Percentiles rank a stretch among this genome's conserved stretches.
phyloP scores from a whole-genome alignment of 2,329 filamentous ascomycete genomes.

The Alternaria sp. region DNA sequence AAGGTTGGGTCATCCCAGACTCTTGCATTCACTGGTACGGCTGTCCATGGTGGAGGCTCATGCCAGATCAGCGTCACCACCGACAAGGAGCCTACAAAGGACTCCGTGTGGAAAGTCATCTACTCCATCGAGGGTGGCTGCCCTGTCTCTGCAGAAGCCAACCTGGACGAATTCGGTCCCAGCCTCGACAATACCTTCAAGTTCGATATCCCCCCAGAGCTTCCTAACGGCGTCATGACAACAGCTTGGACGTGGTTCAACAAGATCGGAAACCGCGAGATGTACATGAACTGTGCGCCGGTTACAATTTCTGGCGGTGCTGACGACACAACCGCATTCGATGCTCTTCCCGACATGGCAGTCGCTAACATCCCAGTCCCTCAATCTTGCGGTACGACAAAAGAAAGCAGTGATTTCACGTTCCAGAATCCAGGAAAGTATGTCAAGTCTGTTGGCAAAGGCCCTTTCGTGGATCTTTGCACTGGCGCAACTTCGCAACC shows the following conservation, averaged over 20 bases:
- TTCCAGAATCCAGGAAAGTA: constrained; percentile 72
- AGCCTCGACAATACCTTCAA: constrained; percentile 38
- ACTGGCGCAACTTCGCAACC: constrained; percentile 16
- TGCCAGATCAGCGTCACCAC: constrained; percentile 86
- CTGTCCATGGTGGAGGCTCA: constrained; percentile 86
- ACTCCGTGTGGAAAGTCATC: constrained; percentile 84
- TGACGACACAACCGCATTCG: constrained; percentile 59
- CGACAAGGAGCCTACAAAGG: constrained; percentile 70
- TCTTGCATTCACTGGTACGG: constrained; percentile 72
- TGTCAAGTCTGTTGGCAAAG: constrained; percentile 41
- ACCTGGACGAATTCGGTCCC: constrained; percentile 45
- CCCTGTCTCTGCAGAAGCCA: constrained; percentile 52
- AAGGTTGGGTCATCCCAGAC: constrained; percentile 65
- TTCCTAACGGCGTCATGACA: constrained; percentile 75
- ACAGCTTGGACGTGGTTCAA: constrained; percentile 95
- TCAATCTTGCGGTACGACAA: constrained; percentile 57
- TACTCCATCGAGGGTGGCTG: constrained; percentile 87
- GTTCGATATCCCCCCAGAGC: constrained; percentile 66
- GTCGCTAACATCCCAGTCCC: constrained; percentile 66
- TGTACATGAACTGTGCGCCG: constrained; percentile 96
- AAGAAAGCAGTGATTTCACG: constrained; percentile 51
- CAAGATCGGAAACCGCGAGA: constrained; percentile 83
- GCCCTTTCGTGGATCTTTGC: constrained; percentile 35
- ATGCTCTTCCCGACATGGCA: constrained; percentile 72
- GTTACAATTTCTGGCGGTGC: constrained; percentile 65